These are phyloP conservation scores for Phyllosticta citriasiana DNA, from an alignment of 2,329 filamentous ascomycete genomes.

Conservation along the genomic window DNA sequence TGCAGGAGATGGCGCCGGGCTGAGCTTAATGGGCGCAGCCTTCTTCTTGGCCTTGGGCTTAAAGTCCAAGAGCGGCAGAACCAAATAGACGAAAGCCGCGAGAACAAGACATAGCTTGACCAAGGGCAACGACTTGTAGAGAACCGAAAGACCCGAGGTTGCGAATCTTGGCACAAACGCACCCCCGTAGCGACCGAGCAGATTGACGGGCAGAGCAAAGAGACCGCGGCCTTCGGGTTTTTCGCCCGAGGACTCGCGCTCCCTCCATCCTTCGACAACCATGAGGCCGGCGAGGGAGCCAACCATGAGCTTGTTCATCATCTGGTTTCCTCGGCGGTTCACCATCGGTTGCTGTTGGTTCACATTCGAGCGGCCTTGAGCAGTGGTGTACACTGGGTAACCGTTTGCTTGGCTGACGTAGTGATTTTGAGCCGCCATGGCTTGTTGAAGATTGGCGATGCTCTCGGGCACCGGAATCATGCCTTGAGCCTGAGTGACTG, in stretches of 20 bases:
- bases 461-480: constrained; percentile 34
- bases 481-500: constrained; percentile 21
- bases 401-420: constrained; percentile 21
- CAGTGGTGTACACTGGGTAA: constrained; percentile 23
- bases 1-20: constrained; percentile 57
- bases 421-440: constrained; percentile 25
- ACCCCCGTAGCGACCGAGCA: constrained; percentile 22
- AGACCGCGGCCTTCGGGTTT: constrained; percentile 31
- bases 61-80: constrained; percentile 47
- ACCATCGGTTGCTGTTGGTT: constrained; percentile 21
- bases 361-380: constrained; percentile 15
- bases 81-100: constrained; percentile 45
- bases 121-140: constrained; percentile 29
- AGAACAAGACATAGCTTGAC: constrained; percentile 43
- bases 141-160: constrained; percentile 13
- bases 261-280: constrained; percentile 66
- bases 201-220: constrained; percentile 31
- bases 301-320: constrained; percentile 73
- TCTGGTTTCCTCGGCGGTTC: constrained; percentile 37
- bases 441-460: constrained; percentile 24
- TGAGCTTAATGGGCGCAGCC: constrained; percentile 31
- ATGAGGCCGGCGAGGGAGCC: constrained; percentile 86
- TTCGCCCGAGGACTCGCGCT: constrained; percentile 46
- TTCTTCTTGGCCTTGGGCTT: constrained; percentile 46
- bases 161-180: constrained; percentile 16